Base-by-base conservation (phyloP, 2,329 filamentous ascomycete species). In the Neofusicoccum kwambonambiense region DNA sequence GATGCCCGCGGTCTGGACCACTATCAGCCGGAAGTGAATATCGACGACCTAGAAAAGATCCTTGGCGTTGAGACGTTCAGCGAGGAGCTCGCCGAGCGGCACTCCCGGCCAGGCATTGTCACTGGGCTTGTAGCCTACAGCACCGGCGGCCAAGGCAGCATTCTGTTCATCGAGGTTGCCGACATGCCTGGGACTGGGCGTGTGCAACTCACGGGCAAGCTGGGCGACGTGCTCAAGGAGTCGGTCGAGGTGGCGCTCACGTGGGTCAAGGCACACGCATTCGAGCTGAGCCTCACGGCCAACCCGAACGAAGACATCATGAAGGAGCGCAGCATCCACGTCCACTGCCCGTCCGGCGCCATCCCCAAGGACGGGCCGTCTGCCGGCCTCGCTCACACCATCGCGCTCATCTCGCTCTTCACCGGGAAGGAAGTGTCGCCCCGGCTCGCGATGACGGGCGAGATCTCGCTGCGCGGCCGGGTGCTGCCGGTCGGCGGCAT, bases 231-330 rank as follows among this genome's bases (percentile, higher is more conserved):
- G 35, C 87, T 99, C 66, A 98, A 98, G 79, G 95, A 99, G 79
- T 94, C 90, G 68, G 95, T 98, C 47, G 94, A 98, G 77, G 95
- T 99, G 19, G 95, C 95, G 11, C 84, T 98, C 39, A 94, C 90
- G 15, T 99, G 95, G 95, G 95, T 99, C 60, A 97, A 97, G 78
- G 91, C 92, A 3, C 94, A 99, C 76, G 93, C 94, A 2, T 97
- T 90, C 73, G 92, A 96, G 73, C 84, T 99, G 12, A 93, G 93
- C 9, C 82, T 99, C 45, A 93, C 92, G 3, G 83, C 89, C 64
- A 89, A 93, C 68, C 90, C 90, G 8, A 87, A 87, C 63, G 90
- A 94, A 70, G 94, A 99, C 76, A 93, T 99, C 73, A 97, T 98
- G 93, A 94, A 95, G 81, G 90, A 90, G 72, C 89, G 95, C 68